These are phyloP conservation scores for Colletotrichum theobromicola DNA, from an alignment of 2,329 filamentous ascomycete species.

Conservation along the genomic window DNA sequence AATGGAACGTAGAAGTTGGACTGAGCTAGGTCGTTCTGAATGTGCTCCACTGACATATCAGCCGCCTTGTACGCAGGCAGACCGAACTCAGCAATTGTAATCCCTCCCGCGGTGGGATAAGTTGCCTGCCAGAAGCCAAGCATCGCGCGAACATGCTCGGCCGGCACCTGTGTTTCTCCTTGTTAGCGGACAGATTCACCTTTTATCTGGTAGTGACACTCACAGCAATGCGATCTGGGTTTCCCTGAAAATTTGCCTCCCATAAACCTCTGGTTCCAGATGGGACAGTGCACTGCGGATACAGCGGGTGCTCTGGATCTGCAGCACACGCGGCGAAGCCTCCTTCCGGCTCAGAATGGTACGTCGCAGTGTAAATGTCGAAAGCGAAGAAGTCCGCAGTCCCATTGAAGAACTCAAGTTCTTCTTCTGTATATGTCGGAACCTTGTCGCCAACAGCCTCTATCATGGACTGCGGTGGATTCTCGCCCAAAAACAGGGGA, in stretches of 20 bases:
- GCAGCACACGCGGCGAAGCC: neutral
- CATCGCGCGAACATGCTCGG: conserved; percentile 58
- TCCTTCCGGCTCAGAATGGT: neutral
- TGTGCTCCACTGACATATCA: conserved; percentile 47
- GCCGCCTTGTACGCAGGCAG: conserved; percentile 58
- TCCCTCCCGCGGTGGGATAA: conserved; percentile 40
- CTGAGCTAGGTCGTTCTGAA: conserved; percentile 45
- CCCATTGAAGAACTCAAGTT: conserved; percentile 53
- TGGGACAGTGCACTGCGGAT: conserved; percentile 49
- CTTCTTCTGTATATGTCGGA: conserved; percentile 41
- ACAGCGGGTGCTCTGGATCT: neutral
- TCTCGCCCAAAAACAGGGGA: conserved; percentile 54
- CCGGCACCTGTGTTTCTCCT: conserved; percentile 35
- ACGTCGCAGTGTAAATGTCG: conserved; percentile 56
- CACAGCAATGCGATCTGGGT: conserved; percentile 49
- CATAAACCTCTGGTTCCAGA: neutral
- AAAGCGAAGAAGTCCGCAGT: conserved; percentile 62
- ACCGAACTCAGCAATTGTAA: conserved; percentile 60
- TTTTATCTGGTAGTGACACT: neutral
- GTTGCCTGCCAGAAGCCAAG: conserved; percentile 65
- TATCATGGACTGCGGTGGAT: conserved; percentile 54
- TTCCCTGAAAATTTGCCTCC: conserved; percentile 49
- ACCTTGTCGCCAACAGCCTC: conserved; percentile 48
- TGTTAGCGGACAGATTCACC: neutral
- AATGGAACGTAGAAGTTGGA: conserved; percentile 60